Percentiles rank a stretch among this genome's conserved stretches.
These are phyloP conservation scores for rapeseed (Brassica napus) DNA, from an alignment of 345 rosid species.

Conservation along the genomic window Da-Ae NC_063439.1:24040501-24041000, in stretches of 20 bases:
- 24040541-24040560: conserved; percentile 93
- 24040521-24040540: conserved; percentile 65
- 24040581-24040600: conserved; percentile 67
- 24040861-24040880: neutral
- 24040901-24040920: neutral
- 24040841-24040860: conserved; percentile 32
- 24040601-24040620: conserved; percentile 89
- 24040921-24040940: conserved; percentile 13
- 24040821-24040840: conserved; percentile 36
- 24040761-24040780: conserved; percentile 4
- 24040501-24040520: conserved; percentile 68
- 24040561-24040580: conserved; percentile 69
- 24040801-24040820: neutral
- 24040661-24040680: conserved; percentile 97
- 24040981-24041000: neutral
- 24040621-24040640: conserved; percentile 65
- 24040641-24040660: conserved; percentile 82
- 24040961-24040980: conserved; percentile 12
- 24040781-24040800: neutral
- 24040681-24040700: conserved; percentile 59
- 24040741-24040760: conserved; percentile 23
- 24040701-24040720: conserved; percentile 45
- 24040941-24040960: neutral
- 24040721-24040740: neutral
- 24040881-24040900: conserved; percentile 4